Percentiles rank a stretch among this genome's conserved stretches.
These are phyloP conservation scores for Trypanosoma avium DNA, from an alignment of 208 protist species.

Conservation along the genomic window DNA sequence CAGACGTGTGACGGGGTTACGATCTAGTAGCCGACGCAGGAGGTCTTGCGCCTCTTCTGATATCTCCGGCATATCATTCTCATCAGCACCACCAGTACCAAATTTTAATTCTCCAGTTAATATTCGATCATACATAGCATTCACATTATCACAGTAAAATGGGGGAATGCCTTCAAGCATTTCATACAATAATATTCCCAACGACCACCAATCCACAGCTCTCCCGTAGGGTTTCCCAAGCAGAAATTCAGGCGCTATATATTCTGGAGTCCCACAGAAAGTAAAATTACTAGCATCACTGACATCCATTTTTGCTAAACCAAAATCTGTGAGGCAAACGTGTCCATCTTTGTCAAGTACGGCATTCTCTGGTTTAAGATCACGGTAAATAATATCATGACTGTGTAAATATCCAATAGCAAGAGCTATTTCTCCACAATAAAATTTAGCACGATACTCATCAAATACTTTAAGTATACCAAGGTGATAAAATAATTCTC, in stretches of 20 bases:
- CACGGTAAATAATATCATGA: conserved; percentile 92
- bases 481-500: conserved; percentile 90
- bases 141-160: conserved; percentile 91
- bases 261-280: conserved; percentile 91
- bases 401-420: conserved; percentile 92
- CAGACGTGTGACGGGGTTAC: conserved; percentile 70
- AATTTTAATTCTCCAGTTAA: conserved; percentile 67
- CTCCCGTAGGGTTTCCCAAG: conserved; percentile 87
- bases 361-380: conserved; percentile 92
- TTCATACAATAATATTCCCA: conserved; percentile 97
- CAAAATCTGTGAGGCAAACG: conserved; percentile 91
- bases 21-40: conserved; percentile 75
- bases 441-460: conserved; percentile 86
- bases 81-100: conserved; percentile 16
- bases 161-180: conserved; percentile 95
- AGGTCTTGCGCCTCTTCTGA: conserved; percentile 75
- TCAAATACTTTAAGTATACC: conserved; percentile 56
- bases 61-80: conserved; percentile 38
- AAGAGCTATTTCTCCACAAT: conserved; percentile 89
- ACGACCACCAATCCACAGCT: conserved; percentile 97
- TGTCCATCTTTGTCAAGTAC: conserved; percentile 86
- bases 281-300: conserved; percentile 64
- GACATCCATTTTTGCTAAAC: conserved; percentile 81
- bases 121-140: conserved; percentile 86
- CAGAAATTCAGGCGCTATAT: conserved; percentile 94